phyloP scores from a whole-genome alignment of 805 yeast species.

The Yarrowia porcina region DNA sequence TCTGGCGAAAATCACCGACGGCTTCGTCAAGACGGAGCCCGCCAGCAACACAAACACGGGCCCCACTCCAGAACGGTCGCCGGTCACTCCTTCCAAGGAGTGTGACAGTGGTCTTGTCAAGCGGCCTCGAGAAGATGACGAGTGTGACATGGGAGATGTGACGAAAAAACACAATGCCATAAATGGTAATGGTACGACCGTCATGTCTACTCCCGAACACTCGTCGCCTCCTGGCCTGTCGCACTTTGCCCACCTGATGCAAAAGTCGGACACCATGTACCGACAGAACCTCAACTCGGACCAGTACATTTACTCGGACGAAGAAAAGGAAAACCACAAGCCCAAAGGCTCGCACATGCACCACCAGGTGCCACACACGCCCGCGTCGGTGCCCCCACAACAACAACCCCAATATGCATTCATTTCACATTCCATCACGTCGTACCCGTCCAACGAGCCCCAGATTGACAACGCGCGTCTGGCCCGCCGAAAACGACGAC shows the following conservation, averaged over 20 bases:
- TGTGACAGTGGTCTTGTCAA: too few relatives aligned
- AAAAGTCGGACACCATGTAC: slow-evolving; percentile 26
- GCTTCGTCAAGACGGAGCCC: slow-evolving; percentile 17
- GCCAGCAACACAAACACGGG: slow-evolving; percentile 11
- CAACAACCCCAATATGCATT: slow-evolving; percentile 51
- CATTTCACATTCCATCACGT: slow-evolving; percentile 87
- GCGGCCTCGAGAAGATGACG: not conserved
- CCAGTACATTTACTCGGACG: slow-evolving; percentile 23
- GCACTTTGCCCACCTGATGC: slow-evolving; percentile 24
- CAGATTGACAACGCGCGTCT: slow-evolving; percentile 84
- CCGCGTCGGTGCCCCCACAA: not conserved
- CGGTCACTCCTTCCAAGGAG: slow-evolving; percentile 17
- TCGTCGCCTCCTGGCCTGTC: slow-evolving; percentile 15
- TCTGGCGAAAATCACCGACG: slow-evolving; percentile 25
- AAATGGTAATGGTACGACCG: too few relatives aligned
- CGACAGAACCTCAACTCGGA: slow-evolving; percentile 25
- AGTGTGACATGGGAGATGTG: too few relatives aligned
- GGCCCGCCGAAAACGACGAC: slow-evolving; percentile 91
- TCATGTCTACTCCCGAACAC: not conserved
- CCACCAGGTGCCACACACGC: not conserved
- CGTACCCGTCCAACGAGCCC: slow-evolving; percentile 75
- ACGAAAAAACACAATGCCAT: too few relatives aligned
- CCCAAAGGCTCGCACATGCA: not conserved
- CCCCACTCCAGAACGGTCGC: slow-evolving; percentile 17
- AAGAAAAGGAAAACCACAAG: slow-evolving; percentile 17